Conservation (phyloP, 2,329 filamentous ascomycete genomes). For the Byssochlamys sp. region DNA sequence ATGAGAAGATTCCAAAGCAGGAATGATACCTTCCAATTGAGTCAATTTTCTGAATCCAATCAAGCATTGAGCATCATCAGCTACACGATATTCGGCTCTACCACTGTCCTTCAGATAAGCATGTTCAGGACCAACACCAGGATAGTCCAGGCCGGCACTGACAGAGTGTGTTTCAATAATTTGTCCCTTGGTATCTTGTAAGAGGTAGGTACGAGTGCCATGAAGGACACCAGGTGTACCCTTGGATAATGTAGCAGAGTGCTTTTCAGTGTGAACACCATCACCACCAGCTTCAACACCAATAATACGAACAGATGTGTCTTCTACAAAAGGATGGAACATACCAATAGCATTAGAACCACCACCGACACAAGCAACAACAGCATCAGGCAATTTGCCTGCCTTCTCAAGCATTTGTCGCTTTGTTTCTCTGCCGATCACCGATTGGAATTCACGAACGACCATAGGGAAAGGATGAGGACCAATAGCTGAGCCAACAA, state of each 20-base stretch:
- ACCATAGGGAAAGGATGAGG: constrained; percentile 97
- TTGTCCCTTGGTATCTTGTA: constrained; percentile 90
- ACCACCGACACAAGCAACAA: constrained; percentile 92
- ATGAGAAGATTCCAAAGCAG: constrained; percentile 86
- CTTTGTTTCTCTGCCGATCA: constrained; percentile 93
- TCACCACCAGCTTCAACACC: constrained; percentile 95
- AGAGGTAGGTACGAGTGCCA: constrained; percentile 88
- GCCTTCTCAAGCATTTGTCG: constrained; percentile 76
- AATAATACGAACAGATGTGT: constrained; percentile 73
- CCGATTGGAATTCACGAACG: constrained; percentile 91
- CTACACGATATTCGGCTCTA: constrained; percentile 78
- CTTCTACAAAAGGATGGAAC: constrained; percentile 92
- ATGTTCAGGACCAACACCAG: constrained; percentile 88
- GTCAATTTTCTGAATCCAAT: constrained; percentile 73
- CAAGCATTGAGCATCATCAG: constrained; percentile 85
- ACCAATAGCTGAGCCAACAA: constrained; percentile 93
- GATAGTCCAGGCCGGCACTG: constrained; percentile 92
- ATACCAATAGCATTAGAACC: constrained; percentile 93
- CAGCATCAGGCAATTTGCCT: constrained; percentile 86
- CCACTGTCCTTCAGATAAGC: constrained; percentile 83
- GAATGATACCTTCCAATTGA: constrained; percentile 91
- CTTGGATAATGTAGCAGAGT: constrained; percentile 80
- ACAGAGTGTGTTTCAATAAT: constrained; percentile 93
- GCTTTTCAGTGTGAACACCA: constrained; percentile 71
- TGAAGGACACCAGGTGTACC: constrained; percentile 89